Base-by-base conservation (phyloP, 495 filamentous ascomycete genomes). In the Chlorociboria aeruginascens region DNA sequence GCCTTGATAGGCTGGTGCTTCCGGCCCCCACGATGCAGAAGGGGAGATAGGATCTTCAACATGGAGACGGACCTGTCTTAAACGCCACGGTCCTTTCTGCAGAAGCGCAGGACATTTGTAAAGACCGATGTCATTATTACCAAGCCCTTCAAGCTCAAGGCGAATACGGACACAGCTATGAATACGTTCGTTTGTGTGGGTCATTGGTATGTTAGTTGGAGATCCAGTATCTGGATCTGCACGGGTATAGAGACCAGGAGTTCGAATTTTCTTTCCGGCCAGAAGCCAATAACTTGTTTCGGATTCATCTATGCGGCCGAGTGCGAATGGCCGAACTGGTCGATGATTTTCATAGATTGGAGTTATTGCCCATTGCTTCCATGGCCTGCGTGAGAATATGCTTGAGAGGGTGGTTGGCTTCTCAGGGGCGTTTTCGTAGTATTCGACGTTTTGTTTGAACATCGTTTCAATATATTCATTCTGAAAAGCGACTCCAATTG, bases 171-270 rank as follows among this genome's bases (percentile, higher is more conserved):
- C 79, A 36, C 67, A 74, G 33, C 75, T 70, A 52, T 85, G 81
- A 43, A 83, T 71, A 45, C 77, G 73, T 66, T 85, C 79, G 55
- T 79, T 72, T 11, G 81, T 85, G 53, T 76, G 63, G 28, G 64
- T 52, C 50, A 85, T 66, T 37, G 71, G 74, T 13, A 61, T 13
- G 69, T 71, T 8, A 54, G 47, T 33, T 50, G 46, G 31, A 16
- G 12, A 12, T 9, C 71, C 69, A 17, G 64, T 74, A 10, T 68
- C 46, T 0, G 75, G 75, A 56, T 82, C 66, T 11, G 71, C 61
- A 45, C 69, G 69, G 50, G 62, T 70, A 61, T 83, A 79, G 49
- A 72, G 54, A 12, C 78, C 78, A 6, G 81, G 81, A 7, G 70
- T 77, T 30, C 79, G 70, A 32, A 66, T 61, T 1, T 63, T 66